Conservation (phyloP, 2,329 filamentous ascomycete genomes). For the Botrytis fragariae region DNA sequence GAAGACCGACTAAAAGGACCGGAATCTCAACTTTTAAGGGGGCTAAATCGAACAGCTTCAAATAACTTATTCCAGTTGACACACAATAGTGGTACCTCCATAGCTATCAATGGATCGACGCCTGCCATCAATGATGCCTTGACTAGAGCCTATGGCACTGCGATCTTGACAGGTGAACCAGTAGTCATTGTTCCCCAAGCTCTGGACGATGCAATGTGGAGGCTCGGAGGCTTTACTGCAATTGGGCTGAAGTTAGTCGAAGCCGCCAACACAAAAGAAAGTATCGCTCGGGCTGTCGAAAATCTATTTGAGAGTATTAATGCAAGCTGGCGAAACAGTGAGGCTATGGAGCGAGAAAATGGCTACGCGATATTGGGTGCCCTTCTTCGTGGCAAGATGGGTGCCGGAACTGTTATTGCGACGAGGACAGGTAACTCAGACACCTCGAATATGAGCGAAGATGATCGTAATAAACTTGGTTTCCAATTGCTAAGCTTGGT, state of each 20-base stretch:
- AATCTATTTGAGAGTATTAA: slow-evolving; percentile 83
- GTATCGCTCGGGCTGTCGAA: slow-evolving; percentile 73
- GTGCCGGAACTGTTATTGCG: slow-evolving; percentile 45
- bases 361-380: slow-evolving; percentile 87
- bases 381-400: slow-evolving; percentile 79
- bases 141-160: slow-evolving; percentile 75
- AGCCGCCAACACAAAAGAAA: slow-evolving; percentile 65
- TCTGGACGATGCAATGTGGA: slow-evolving; percentile 90
- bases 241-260: slow-evolving; percentile 83
- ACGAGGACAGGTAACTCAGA: slow-evolving; percentile 38
- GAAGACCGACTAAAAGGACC: slow-evolving; percentile 70
- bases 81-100: slow-evolving; percentile 69
- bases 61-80: slow-evolving; percentile 67
- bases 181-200: slow-evolving; percentile 78
- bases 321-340: slow-evolving; percentile 94
- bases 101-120: slow-evolving; percentile 85
- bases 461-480: slow-evolving; percentile 55
- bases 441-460: slow-evolving; percentile 43
- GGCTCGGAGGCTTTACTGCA: slow-evolving; percentile 85
- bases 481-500: slow-evolving; percentile 72
- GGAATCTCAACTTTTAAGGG: slow-evolving; percentile 72
- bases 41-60: slow-evolving; percentile 69
- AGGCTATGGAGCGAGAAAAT: slow-evolving; percentile 95
- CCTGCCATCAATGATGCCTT: slow-evolving; percentile 87
- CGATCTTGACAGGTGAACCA: slow-evolving; percentile 78